Conservation (phyloP, 495 filamentous ascomycete species). For the Chaetomidium leptoderma region DNA sequence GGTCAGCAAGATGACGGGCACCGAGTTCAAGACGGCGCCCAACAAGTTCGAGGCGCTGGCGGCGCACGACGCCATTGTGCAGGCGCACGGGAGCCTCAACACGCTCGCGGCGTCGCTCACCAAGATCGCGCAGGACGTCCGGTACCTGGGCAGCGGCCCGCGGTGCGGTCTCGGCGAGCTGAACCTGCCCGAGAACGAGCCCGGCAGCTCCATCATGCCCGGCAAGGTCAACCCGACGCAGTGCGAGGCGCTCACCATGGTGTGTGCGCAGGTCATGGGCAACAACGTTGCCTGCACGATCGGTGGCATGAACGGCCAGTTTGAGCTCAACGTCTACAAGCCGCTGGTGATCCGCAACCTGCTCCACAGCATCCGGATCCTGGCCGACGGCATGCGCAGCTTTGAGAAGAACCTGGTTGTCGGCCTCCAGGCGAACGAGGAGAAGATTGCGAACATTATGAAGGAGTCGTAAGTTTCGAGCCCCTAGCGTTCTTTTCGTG, state of each 20-base stretch:
- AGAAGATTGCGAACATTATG: slow-evolving; percentile 78
- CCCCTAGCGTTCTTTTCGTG: background rate
- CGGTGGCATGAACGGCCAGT: slow-evolving; percentile 95
- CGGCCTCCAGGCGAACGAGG: slow-evolving; percentile 88
- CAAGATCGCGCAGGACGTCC: slow-evolving; percentile 98
- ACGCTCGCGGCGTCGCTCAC: slow-evolving; percentile 87
- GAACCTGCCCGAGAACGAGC: slow-evolving; percentile 92
- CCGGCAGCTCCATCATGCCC: slow-evolving; percentile 95
- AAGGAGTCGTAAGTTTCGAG: slow-evolving; percentile 63
- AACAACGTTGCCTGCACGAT: slow-evolving; percentile 91
- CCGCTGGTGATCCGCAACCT: slow-evolving; percentile 92
- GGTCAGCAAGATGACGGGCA: slow-evolving; percentile 85
- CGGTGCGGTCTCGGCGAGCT: slow-evolving; percentile 95
- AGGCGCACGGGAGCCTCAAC: slow-evolving; percentile 88
- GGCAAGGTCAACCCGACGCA: slow-evolving; percentile 99
- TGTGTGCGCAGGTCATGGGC: slow-evolving; percentile 96
- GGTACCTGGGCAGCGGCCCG: slow-evolving; percentile 92
- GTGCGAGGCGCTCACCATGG: slow-evolving; percentile 96
- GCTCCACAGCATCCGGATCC: slow-evolving; percentile 79
- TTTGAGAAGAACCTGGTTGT: slow-evolving; percentile 91
- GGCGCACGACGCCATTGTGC: slow-evolving; percentile 91
- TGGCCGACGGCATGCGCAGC: slow-evolving; percentile 87
- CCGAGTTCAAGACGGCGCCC: slow-evolving; percentile 89
- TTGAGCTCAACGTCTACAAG: slow-evolving; percentile 99
- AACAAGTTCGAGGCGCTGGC: slow-evolving; percentile 99